phyloP scores from a whole-genome alignment of 306 rosid species.

The Vigna mungo region DNA sequence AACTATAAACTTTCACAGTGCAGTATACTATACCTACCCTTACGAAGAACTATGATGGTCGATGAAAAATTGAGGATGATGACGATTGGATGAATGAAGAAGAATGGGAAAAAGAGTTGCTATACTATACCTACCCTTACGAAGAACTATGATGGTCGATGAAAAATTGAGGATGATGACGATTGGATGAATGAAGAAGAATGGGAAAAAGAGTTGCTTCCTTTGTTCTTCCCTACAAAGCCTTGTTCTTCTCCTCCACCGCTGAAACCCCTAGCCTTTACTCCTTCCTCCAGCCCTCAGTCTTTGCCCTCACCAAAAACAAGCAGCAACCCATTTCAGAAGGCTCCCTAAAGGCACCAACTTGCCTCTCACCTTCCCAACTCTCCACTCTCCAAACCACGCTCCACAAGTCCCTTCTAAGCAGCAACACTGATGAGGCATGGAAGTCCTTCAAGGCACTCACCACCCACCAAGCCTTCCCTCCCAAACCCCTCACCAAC shows the following conservation, averaged over 20 bases:
- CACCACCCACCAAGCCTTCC: conserved; percentile 68
- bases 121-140: no score
- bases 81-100: conserved; percentile 3
- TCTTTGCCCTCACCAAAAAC: conserved; percentile 61
- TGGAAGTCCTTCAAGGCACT: conserved; percentile 91
- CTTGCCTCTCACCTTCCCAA: conserved; percentile 53
- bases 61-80: neutral
- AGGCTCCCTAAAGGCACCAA: conserved; percentile 45
- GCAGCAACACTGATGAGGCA: conserved; percentile 70
- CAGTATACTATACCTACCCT: no score
- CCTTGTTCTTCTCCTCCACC: conserved; percentile 61
- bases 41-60: neutral
- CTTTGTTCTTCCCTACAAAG: conserved; percentile 46
- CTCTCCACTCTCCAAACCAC: conserved; percentile 56
- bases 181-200: conserved; percentile 29
- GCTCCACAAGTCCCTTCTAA: conserved; percentile 73
- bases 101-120: conserved; percentile 59
- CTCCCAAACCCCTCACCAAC: conserved; percentile 78
- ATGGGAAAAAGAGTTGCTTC: conserved; percentile 56
- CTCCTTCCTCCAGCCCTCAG: conserved; percentile 89
- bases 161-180: neutral
- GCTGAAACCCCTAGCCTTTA: conserved; percentile 70
- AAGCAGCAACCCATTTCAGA: conserved; percentile 36
- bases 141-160: no score
- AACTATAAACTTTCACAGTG: no score